These are phyloP conservation scores for Calonectria multiphialidica DNA, from an alignment of 2,329 filamentous ascomycete species.

Conservation along the genomic window DNA sequence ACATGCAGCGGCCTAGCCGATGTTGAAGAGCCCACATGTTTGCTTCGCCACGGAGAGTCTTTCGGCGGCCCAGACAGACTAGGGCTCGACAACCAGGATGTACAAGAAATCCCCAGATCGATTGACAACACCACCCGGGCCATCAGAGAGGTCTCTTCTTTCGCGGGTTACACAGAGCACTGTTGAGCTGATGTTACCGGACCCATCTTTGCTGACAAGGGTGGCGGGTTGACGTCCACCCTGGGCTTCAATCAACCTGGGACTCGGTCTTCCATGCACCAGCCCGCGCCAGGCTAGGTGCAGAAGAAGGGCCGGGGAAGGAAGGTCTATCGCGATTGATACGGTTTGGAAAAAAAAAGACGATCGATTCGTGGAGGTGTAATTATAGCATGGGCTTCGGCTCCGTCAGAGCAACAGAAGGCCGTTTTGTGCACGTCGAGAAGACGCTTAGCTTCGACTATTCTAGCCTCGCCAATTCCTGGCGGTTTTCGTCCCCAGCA, in stretches of 20 bases:
- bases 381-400: constrained; percentile 31
- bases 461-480: background rate
- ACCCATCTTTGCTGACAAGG: background rate
- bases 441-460: background rate
- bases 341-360: constrained; percentile 7
- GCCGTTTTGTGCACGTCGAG: background rate
- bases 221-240: constrained; percentile 9
- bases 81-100: background rate
- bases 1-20: constrained; percentile 8
- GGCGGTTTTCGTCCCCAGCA: background rate
- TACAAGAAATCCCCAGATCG: background rate
- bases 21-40: background rate
- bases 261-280: constrained; percentile 6
- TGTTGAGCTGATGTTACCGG: constrained; percentile 1
- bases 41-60: background rate
- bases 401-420: background rate
- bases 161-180: background rate
- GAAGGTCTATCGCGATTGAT: background rate
- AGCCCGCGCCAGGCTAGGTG: constrained; percentile 10
- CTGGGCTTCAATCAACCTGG: constrained; percentile 12
- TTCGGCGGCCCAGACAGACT: background rate
- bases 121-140: background rate
- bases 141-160: background rate
- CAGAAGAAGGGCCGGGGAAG: constrained; percentile 18
- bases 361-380: constrained; percentile 28